Percentiles rank a stretch among this genome's conserved stretches.
These are phyloP conservation scores for Dimocarpus longan DNA, from an alignment of 345 rosid species.

Conservation along the genomic window DNA sequence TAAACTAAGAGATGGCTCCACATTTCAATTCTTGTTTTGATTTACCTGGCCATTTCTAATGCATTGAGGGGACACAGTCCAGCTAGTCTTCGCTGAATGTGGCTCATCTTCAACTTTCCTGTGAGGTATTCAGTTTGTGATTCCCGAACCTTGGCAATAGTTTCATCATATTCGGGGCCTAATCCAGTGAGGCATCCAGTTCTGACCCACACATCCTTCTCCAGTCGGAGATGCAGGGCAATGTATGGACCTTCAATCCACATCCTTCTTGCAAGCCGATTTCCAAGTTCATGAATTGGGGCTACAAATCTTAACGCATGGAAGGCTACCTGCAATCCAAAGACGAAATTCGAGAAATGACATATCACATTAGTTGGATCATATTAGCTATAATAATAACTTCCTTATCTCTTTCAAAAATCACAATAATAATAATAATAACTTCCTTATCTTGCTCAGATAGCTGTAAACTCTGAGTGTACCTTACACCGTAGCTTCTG, in stretches of 20 bases:
- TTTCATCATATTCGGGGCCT: conserved; percentile 52
- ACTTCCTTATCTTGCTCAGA: neutral
- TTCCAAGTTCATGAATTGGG: conserved; percentile 64
- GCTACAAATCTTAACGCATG: conserved; percentile 64
- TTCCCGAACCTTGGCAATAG: conserved; percentile 39
- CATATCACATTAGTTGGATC: neutral
- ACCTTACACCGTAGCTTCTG: conserved; percentile 87
- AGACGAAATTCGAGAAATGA: neutral
- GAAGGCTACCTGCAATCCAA: conserved; percentile 58
- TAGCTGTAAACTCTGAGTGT: neutral
- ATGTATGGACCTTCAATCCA: conserved; percentile 82
- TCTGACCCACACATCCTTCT: conserved; percentile 82
- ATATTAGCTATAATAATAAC: neutral
- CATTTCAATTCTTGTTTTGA: neutral
- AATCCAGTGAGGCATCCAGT: conserved; percentile 76
- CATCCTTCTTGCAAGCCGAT: conserved; percentile 68
- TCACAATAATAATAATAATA: no score
- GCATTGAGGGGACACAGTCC: conserved; percentile 74
- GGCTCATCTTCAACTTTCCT: conserved; percentile 52
- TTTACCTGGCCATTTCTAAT: conserved; percentile 62
- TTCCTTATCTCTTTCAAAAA: no score
- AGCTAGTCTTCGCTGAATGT: conserved; percentile 53
- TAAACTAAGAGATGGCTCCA: neutral
- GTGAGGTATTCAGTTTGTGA: conserved; percentile 56
- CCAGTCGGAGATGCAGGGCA: conserved; percentile 70